These are phyloP conservation scores for Coemansia sp. DNA, from an alignment of 192 early-diverging fungal genomes.

Conservation along the genomic window DNA sequence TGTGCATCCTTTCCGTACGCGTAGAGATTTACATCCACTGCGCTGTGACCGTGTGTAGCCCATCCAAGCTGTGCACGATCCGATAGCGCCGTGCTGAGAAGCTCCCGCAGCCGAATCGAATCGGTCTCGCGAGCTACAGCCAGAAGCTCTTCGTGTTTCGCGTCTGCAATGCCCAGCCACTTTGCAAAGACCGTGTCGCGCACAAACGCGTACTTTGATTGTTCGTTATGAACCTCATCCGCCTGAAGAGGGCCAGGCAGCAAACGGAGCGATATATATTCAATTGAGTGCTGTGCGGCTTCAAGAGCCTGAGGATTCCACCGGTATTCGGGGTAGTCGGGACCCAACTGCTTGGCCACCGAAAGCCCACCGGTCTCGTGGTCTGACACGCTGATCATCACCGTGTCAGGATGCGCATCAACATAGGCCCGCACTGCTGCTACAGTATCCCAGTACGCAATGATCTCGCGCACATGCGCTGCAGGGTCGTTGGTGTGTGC, in stretches of 20 bases:
- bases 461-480: conserved; percentile 86
- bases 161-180: conserved; percentile 71
- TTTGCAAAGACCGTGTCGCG: conserved; percentile 61
- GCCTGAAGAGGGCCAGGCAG: conserved; percentile 19
- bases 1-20: conserved; percentile 69
- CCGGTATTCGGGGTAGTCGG: conserved; percentile 80
- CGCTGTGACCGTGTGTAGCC: conserved; percentile 91
- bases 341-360: conserved; percentile 68
- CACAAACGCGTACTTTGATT: conserved; percentile 39
- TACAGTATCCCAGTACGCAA: conserved; percentile 83
- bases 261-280: conserved; percentile 50
- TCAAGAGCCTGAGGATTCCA: conserved; percentile 77
- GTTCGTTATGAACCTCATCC: background rate
- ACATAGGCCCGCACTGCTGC: conserved; percentile 74
- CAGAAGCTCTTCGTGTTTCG: conserved; percentile 62
- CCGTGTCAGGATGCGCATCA: conserved; percentile 73
- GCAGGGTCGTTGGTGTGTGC: conserved; percentile 93
- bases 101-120: conserved; percentile 49
- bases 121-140: conserved; percentile 41
- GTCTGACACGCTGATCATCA: conserved; percentile 89
- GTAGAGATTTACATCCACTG: conserved; percentile 93
- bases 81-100: conserved; percentile 57
- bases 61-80: conserved; percentile 65
- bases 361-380: conserved; percentile 98
- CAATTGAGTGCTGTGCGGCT: conserved; percentile 69